Base-by-base conservation (phyloP, 176 grass and related monocot species). In the Dactylis glomerata region DNA sequence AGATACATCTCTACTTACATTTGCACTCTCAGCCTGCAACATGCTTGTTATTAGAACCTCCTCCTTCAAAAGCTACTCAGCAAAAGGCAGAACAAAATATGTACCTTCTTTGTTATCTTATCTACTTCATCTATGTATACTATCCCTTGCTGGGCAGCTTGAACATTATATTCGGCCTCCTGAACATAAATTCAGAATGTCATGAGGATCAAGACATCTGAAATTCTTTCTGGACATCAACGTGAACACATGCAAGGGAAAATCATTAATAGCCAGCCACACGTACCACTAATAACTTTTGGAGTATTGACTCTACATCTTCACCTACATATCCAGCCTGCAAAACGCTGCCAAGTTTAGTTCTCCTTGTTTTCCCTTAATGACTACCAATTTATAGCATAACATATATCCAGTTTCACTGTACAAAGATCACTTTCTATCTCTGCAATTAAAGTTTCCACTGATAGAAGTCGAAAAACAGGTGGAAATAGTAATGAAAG, bases 61-160 rank as follows among this genome's bases (percentile, higher is more conserved):
- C 16, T 17, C 22, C 9, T 26, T 15, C 50, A 71, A 77, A 87
- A 67, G 22, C 22, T 73, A 44, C 73, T 44, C 14, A 44, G 3
- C 34, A 58, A 84, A 46, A 22, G 38, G 57, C 26, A 63, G 74
- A 37, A 78, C 6, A 49, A 19, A 45, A 58, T 14, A 2, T 11
- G 13, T 56, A 95, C 95, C 93, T 94, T 98, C 81, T 98, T 98
- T 83, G 96, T 91, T 88, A 98, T 98, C 72, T 98, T 98, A 92
- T 98, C 96, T 88, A 98, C 85, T 96, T 98, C 96, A 73, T 98
- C 96, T 89, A 98, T 98, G 79, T 98, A 98, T 66, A 98, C 93
- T 77, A 98, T 98, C 78, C 96, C 96, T 87, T 95, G 93, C 79
- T 98, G 96, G 76, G 93, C 93, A 74, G 96, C 96, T 93, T 96